These are phyloP conservation scores for Russula earlei DNA, from an alignment of 768 basidiomycete species.

Conservation along the genomic window DNA sequence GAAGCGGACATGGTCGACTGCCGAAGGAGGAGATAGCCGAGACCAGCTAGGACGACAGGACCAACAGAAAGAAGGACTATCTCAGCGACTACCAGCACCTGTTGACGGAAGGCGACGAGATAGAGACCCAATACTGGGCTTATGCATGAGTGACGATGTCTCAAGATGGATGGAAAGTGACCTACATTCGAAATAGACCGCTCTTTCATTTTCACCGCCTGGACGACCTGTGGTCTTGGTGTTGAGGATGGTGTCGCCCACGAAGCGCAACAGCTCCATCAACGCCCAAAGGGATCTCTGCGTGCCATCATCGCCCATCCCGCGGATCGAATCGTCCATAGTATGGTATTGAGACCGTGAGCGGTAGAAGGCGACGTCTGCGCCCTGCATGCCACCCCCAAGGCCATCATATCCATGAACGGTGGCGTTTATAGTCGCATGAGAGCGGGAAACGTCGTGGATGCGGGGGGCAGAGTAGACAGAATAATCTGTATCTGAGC, in stretches of 20 bases:
- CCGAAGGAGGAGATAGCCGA: slow-evolving; percentile 24
- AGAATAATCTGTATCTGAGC: slow-evolving; percentile 64
- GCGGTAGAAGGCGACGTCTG: slow-evolving; percentile 74
- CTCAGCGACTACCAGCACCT: slow-evolving; percentile 44
- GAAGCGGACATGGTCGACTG: slow-evolving; percentile 6
- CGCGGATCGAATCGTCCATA: slow-evolving; percentile 55
- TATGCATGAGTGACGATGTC: not conserved
- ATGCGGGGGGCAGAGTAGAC: slow-evolving; percentile 39
- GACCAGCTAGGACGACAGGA: slow-evolving; percentile 41
- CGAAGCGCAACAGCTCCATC: slow-evolving; percentile 56
- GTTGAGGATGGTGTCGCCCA: slow-evolving; percentile 47
- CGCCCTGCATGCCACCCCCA: slow-evolving; percentile 46
- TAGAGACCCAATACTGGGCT: slow-evolving; percentile 47
- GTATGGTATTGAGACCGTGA: slow-evolving; percentile 73
- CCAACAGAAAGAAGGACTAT: slow-evolving; percentile 54
- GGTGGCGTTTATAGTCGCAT: not conserved
- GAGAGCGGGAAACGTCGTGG: not conserved
- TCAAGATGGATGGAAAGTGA: not conserved
- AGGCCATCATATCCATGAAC: slow-evolving; percentile 2
- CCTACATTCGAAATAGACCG: slow-evolving; percentile 71
- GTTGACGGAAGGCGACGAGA: slow-evolving; percentile 47
- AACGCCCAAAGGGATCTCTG: slow-evolving; percentile 63
- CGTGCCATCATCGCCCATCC: slow-evolving; percentile 39
- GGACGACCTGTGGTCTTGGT: slow-evolving; percentile 17
- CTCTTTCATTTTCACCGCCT: slow-evolving; percentile 23